Evolutionary conservation across 1,284 basidiomycete genomes (phyloP), one percentile per base, ranked within the genome.

Genomic region (Polyporus tsugae): DNA sequence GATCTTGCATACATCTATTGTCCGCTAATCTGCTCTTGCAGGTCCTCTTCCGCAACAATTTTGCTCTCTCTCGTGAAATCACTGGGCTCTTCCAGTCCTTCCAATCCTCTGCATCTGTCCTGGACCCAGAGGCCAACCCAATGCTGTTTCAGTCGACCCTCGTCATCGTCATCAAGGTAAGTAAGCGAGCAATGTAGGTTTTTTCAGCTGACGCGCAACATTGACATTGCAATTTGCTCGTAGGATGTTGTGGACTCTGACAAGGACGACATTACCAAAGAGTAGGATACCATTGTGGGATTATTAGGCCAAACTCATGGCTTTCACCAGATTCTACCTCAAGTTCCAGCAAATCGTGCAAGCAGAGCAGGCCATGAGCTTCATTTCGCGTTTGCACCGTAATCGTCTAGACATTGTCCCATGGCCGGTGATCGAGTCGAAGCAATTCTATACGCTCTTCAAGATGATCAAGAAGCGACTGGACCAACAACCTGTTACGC

Each of bases 31-130:
- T 2, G n/a, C n/a, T 7, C 2, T n/a, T 4, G 55, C 55, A 89
- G 87, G 86, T 90, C 0, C 78, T 90, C 1, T 90, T 90, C 78
- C 83, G 89, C 6, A 90, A 90, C 69, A 90, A 90, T 68, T 91
- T 90, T 68, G 87, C 87, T 0, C 75, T 90, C 1, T 85, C 85
- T 33, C 79, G 88, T 11, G 86, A 89, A 70, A 88, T 91, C 41
- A 81, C 85, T 4, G 86, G 85, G 0, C 81, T 90, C 1, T 91
- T 90, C 70, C 85, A 88, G 68, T 89, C 89, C 0, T 90, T 90
- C 79, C 89, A 90, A 71, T 87, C 87, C 0, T 89, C 88, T 9
- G 85, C 88, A 0, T 83, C 84, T 0, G 82, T 90, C 6, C 77
- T 91, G 1, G 86, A 91, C 71, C 89, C 89, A 1, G 80, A 82